Evolutionary conservation across 805 yeast genomes (phyloP), one percentile per base, ranked within the genome.

Genomic region (Sugiyamaella smithiae): DNA sequence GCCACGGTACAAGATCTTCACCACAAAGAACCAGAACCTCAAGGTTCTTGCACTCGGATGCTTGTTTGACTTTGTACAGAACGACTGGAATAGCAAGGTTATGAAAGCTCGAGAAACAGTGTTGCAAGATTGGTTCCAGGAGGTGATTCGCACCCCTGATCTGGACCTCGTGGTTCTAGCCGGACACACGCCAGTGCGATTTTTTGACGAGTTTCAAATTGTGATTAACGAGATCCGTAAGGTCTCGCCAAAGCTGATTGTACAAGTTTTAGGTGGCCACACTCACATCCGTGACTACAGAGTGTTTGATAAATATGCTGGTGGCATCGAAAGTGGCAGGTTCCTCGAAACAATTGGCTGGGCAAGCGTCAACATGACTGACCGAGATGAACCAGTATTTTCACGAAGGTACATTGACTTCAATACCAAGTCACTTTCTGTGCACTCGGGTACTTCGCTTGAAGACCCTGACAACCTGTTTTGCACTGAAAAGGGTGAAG

Each of bases 341-440:
- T 91, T 86, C 63, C 80, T 95, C 61, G 98, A 91, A 63, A 91
- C 98, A 0, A 77, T 86, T n/a, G 98, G 98, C 0, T 91, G 89
- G 76, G 66, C 85, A 9, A 80, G 95, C 22, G 16, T 40, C 29
- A 26, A 40, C 22, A 26, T 28, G 2, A 68, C 88, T 19, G 70
- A 75, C 51, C 9, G 16, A 17, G 49, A 52, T 2, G 50, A 53
- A 5, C 67, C 70, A 11, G 46, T 37, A 1, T 77, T 76, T 52
- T 62, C 74, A 32, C 75, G 98, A 59, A 73, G 82, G 20, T 90
- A 91, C 66, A 78, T 90, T 51, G 98, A 90, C 63, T 89, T 89
- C 71, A 89, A 84, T 64, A 63, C 76, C 16, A 75, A 78, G 50
- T 84, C 95, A 11, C 85, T 91, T 56, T 63, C 76, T 49, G 73